These are phyloP conservation scores for Plasmodium reichenowi DNA, from an alignment of 169 alveolate genomes.

Conservation along the genomic window DNA sequence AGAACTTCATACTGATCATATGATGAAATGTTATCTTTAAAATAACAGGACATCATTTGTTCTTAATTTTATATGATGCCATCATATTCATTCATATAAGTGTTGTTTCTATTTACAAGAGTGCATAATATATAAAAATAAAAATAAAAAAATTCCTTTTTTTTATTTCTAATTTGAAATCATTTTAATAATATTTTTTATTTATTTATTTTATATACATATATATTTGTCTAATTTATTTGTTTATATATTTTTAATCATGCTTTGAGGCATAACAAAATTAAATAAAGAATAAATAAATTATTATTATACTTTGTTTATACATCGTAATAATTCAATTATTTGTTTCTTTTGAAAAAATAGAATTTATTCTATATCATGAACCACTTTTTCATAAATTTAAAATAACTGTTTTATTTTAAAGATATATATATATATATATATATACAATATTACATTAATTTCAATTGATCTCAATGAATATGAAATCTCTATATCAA, in stretches of 20 bases:
- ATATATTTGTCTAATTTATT: too few relatives aligned
- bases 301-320: slow-evolving; percentile 9
- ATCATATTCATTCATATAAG: background rate
- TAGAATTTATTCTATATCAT: background rate
- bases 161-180: slow-evolving; percentile 57
- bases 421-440: slow-evolving; percentile 7
- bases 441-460: background rate
- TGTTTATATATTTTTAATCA: slow-evolving; percentile 19
- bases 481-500: slow-evolving; percentile 55
- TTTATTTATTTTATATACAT: slow-evolving; percentile 4
- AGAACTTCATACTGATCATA: background rate
- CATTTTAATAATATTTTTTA: slow-evolving; percentile 6
- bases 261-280: slow-evolving; percentile 52
- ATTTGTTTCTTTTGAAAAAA: slow-evolving; percentile 26
- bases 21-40: background rate
- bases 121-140: background rate
- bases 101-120: background rate
- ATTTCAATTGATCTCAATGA: background rate
- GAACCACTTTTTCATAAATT: too few relatives aligned
- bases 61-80: background rate
- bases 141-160: slow-evolving; percentile 9
- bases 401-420: too few relatives aligned
- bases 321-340: background rate
- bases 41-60: slow-evolving; percentile 1
- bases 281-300: slow-evolving; percentile 35